Evolutionary conservation across 768 basidiomycete species (phyloP).

Genomic region (Russula earlei): DNA sequence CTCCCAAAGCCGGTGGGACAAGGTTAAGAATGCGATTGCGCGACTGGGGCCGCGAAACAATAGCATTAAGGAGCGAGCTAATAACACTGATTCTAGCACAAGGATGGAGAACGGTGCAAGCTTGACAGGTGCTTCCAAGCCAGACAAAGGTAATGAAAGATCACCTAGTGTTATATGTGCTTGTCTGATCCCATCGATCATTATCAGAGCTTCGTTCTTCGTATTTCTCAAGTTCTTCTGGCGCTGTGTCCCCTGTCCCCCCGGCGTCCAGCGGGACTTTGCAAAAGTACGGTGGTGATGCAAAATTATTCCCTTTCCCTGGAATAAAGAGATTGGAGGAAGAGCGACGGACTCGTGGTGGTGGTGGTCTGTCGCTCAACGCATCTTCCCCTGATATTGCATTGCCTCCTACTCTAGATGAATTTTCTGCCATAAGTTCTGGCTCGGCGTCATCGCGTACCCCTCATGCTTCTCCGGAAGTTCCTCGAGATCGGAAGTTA

Average conservation of each 20-base stretch:
- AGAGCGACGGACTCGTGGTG: conserved; percentile 47
- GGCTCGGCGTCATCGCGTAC: conserved; percentile 42
- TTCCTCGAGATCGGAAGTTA: conserved; percentile 48
- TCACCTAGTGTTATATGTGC: neutral
- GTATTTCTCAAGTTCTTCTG: conserved; percentile 40
- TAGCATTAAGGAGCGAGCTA: conserved; percentile 57
- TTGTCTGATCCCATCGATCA: neutral
- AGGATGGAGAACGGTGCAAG: conserved; percentile 24
- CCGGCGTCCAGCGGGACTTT: conserved; percentile 63
- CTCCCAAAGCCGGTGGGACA: conserved; percentile 58
- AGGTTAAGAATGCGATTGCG: conserved; percentile 57
- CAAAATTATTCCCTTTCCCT: conserved; percentile 86
- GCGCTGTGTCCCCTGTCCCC: conserved; percentile 70
- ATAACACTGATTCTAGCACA: conserved; percentile 42
- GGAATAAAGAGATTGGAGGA: conserved; percentile 75
- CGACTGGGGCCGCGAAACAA: conserved; percentile 67
- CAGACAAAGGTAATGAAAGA: conserved; percentile 13
- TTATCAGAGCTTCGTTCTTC: conserved; percentile 10
- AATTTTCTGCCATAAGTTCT: conserved; percentile 34
- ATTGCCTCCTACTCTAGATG: conserved; percentile 35
- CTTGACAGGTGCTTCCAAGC: conserved; percentile 13
- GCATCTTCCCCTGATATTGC: conserved; percentile 42
- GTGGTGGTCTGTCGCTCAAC: conserved; percentile 41
- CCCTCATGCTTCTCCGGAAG: conserved; percentile 39
- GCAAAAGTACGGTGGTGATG: conserved; percentile 53